A percentile compares a stretch with the other conserved stretches of the same genome.
phyloP scores from a whole-genome alignment of 2,329 filamentous ascomycete species.

The Bipolaris gigantea region DNA sequence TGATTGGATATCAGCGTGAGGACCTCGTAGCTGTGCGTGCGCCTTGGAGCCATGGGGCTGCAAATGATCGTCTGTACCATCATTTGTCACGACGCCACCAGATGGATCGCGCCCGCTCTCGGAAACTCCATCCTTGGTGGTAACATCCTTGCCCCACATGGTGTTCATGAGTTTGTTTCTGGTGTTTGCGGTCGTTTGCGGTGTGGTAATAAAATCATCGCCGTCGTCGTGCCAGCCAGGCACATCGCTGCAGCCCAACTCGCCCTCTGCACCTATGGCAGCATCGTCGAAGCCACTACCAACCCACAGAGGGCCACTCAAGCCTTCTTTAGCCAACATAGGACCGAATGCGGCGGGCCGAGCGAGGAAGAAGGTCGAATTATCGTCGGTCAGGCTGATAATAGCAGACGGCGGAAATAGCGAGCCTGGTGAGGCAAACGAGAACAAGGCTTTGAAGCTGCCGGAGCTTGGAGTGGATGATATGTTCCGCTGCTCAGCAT shows the following conservation, averaged over 20 bases:
- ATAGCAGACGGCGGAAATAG: constrained; percentile 94
- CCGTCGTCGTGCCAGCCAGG: constrained; percentile 75
- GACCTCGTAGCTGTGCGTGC: constrained; percentile 31
- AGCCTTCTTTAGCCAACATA: constrained; percentile 69
- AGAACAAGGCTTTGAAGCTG: constrained; percentile 49
- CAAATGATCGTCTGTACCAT: constrained; percentile 84
- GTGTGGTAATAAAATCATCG: constrained; percentile 12
- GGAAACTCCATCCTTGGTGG: constrained; percentile 5
- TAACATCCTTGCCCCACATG: background rate
- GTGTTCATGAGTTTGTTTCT: background rate
- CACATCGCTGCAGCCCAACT: constrained; percentile 93
- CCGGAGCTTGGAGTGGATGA: constrained; percentile 33
- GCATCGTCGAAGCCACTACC: constrained; percentile 90
- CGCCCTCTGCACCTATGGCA: constrained; percentile 67
- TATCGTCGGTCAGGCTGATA: constrained; percentile 95
- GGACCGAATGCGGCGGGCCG: constrained; percentile 93
- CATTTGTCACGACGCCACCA: constrained; percentile 51
- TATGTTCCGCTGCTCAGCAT: constrained; percentile 20
- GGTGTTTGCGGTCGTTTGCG: constrained; percentile 5
- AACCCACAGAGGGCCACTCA: constrained; percentile 91
- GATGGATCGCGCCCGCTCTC: background rate
- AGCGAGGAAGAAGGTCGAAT: constrained; percentile 94
- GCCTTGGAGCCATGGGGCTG: constrained; percentile 49
- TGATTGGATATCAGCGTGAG: constrained; percentile 86
- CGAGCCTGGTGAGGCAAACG: constrained; percentile 67